These are phyloP conservation scores for Tricholoma hemisulphureum DNA, from an alignment of 768 basidiomycete genomes.

Conservation along the genomic window DNA sequence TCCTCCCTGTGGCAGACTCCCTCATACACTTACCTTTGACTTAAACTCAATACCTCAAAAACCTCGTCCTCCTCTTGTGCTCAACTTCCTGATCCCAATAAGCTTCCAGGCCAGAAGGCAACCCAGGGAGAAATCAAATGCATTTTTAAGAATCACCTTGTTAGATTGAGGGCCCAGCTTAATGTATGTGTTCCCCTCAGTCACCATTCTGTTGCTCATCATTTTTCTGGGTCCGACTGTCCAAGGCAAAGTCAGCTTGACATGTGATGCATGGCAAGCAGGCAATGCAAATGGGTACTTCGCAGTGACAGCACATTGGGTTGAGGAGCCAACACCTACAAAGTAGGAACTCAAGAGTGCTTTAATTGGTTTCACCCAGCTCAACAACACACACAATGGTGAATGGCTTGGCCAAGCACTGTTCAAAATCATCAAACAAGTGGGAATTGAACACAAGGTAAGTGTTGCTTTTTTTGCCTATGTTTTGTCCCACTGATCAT, in stretches of 20 bases:
- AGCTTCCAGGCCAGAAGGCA: no score
- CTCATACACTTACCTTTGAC: no score
- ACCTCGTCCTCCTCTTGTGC: no score
- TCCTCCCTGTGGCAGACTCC: no score
- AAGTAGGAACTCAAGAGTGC: not conserved
- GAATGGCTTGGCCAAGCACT: no score
- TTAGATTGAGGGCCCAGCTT: not conserved
- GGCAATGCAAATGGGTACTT: not conserved
- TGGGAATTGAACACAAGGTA: not conserved
- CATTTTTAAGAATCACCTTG: not conserved
- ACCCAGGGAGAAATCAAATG: not conserved
- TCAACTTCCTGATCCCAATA: no score
- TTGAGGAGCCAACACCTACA: no score
- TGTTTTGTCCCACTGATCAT: not conserved
- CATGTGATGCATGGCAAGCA: conserved; percentile 6
- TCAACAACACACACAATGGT: no score
- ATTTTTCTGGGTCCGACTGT: not conserved
- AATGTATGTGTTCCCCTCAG: not conserved
- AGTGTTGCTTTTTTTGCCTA: not conserved
- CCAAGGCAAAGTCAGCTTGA: conserved; percentile 12
- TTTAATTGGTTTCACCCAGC: no score
- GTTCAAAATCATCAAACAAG: no score
- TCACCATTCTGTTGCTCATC: not conserved
- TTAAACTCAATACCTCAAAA: no score
- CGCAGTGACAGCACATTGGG: not conserved